Base-by-base conservation (phyloP, 1,139 yeast genomes). In the Kazachstania sp. region DNA sequence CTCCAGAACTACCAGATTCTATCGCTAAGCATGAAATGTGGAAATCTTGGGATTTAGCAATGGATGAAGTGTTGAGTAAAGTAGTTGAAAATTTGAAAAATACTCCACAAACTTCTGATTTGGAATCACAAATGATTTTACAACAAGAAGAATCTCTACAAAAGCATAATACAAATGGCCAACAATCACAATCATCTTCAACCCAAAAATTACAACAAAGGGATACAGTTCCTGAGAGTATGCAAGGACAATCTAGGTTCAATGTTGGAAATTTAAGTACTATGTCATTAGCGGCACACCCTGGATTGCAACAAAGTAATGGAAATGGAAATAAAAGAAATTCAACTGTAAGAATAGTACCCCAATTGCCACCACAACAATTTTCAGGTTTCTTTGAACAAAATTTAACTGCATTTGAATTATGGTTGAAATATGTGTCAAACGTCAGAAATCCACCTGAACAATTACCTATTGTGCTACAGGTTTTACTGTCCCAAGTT, bases 11-110 rank as follows among this genome's bases (percentile, higher is more conserved):
- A 38, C 98, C 98, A 0, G 90, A 87, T 49, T 71, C 80, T 11
- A 79, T 82, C 2, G 79, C 86, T 45, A 77, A 78, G 53, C 97
- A 94, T 63, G 81, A 95, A 12, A 84, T 92, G 87, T 92, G 99
- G 99, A 95, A 88, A 53, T 83, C 97, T 0, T 92, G 98, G 98
- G 98, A 94, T 63, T 71, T 92, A 59, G 97, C 98, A 0, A 84
- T 92, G 43, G 97, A 92, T 65, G 97, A 92, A 61, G 95, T 95
- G 2, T 71, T 94, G 47, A 79, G 87, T 4, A 87, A 83, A 58
- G 65, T 83, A 43, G 72, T 83, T 45, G 65, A 66, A 39, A 66
- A 66, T 51, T 53, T 62, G 52, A 63, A 61, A 53, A 63, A 56
- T 47, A 56, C 63, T 31, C 65, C 64, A 7, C 54, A 54, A 3